A percentile compares a stretch with the other conserved stretches of the same genome.
Evolutionary conservation across 257 asterid species (phyloP).

Genomic region (Nemophila menziesii): DNA sequence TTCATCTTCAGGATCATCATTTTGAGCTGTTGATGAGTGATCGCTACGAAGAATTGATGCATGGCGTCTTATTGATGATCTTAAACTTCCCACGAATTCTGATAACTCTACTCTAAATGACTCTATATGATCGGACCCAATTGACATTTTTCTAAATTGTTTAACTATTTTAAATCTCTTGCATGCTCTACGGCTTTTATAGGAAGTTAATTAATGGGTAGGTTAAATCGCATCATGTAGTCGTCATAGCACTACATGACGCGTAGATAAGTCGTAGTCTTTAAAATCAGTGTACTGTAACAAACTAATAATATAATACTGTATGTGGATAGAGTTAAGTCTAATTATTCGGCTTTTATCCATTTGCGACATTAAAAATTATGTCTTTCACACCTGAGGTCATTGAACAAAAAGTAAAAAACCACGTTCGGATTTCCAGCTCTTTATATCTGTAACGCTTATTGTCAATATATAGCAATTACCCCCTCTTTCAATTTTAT

Average conservation of each 20-base stretch:
- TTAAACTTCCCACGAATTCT: slow-evolving; percentile 18
- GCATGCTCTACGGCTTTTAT: background rate
- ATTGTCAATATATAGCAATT: no score
- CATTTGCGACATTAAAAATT: no score
- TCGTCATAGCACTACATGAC: no score
- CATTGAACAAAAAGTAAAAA: no score
- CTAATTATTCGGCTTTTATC: no score
- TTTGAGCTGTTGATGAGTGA: slow-evolving; percentile 6
- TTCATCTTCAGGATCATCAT: slow-evolving; percentile 17
- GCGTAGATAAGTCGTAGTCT: no score
- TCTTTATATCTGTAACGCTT: no score
- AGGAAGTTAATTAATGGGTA: background rate
- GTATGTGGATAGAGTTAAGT: background rate
- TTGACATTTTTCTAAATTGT: slow-evolving; percentile 13
- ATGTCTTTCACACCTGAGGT: no score
- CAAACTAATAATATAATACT: no score
- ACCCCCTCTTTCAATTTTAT: no score
- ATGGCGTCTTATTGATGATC: slow-evolving; percentile 12
- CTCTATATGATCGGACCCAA: slow-evolving; percentile 15
- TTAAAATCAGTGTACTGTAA: no score
- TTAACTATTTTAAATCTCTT: background rate
- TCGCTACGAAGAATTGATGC: slow-evolving; percentile 9
- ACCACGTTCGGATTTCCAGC: no score
- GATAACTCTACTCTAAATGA: slow-evolving; percentile 15
- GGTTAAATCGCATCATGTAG: background rate